A percentile compares a stretch with the other conserved stretches of the same genome.
Evolutionary conservation across 768 basidiomycete species (phyloP).

Genomic region (Lactarius quietus): DNA sequence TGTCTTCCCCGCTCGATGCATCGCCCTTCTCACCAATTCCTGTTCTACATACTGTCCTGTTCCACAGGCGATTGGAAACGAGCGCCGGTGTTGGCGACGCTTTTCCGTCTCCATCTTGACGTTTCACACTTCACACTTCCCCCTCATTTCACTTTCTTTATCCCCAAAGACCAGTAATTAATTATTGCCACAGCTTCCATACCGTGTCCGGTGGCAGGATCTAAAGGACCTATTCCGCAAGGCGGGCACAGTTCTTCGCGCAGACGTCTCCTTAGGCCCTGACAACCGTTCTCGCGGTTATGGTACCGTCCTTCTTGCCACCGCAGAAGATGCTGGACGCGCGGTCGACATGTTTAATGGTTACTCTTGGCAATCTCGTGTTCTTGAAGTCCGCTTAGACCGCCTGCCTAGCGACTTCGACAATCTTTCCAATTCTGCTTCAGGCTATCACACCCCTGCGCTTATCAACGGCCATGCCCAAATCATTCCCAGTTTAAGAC

Average conservation of each 20-base stretch:
- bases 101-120: neutral
- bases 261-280: constrained; percentile 55
- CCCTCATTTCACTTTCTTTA: neutral
- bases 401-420: constrained; percentile 49
- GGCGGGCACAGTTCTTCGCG: constrained; percentile 67
- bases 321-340: constrained; percentile 89
- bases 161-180: neutral
- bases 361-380: constrained; percentile 93
- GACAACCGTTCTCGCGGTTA: constrained; percentile 92
- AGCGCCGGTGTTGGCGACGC: constrained; percentile 1
- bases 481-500: constrained; percentile 13
- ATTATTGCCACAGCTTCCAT: constrained; percentile 65
- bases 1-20: neutral
- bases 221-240: constrained; percentile 96
- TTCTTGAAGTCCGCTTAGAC: constrained; percentile 89
- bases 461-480: constrained; percentile 16
- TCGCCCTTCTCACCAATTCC: constrained; percentile 1
- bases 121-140: constrained; percentile 14
- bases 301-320: constrained; percentile 91
- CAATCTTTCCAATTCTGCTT: constrained; percentile 11
- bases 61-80: neutral
- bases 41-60: neutral
- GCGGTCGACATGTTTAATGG: constrained; percentile 97
- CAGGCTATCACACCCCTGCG: constrained; percentile 13
- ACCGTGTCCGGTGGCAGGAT: constrained; percentile 98